These are phyloP conservation scores for Apiotrichum gracile DNA, from an alignment of 1,284 basidiomycete genomes.

Conservation along the genomic window DNA sequence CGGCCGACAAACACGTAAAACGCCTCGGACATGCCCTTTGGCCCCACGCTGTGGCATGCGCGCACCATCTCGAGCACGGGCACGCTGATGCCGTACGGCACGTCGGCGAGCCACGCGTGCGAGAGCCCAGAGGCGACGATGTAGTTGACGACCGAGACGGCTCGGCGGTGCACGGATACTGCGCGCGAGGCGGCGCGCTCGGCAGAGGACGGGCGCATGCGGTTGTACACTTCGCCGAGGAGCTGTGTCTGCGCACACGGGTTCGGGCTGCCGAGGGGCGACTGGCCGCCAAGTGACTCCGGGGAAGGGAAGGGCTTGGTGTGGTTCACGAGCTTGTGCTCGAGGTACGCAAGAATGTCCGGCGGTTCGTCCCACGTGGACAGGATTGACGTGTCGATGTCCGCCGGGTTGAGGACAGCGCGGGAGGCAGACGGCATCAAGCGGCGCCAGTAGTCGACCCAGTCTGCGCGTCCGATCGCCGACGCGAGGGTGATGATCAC, in stretches of 20 bases:
- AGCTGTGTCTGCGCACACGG: constrained; percentile 22
- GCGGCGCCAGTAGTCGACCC: constrained; percentile 82
- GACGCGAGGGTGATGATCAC: constrained; percentile 64
- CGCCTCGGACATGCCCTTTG: constrained; percentile 61
- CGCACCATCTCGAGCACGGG: constrained; percentile 77
- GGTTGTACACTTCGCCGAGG: constrained; percentile 24
- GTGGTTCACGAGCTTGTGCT: constrained; percentile 16
- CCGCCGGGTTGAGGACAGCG: neutral
- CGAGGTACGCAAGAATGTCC: constrained; percentile 45
- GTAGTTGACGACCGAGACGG: constrained; percentile 58
- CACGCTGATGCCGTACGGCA: constrained; percentile 65
- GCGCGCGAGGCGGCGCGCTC: neutral
- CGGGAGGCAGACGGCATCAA: constrained; percentile 56
- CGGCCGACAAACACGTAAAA: constrained; percentile 73
- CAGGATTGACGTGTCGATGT: constrained; percentile 24
- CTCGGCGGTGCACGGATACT: constrained; percentile 27
- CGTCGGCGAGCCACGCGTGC: constrained; percentile 50
- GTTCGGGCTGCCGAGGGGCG: constrained; percentile 21
- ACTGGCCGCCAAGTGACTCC: constrained; percentile 51
- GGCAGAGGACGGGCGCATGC: constrained; percentile 44
- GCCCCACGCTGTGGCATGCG: constrained; percentile 71
- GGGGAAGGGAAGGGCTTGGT: constrained; percentile 30
- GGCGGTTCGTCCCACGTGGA: constrained; percentile 39
- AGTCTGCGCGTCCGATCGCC: constrained; percentile 61
- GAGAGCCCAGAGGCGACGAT: constrained; percentile 57